Evolutionary conservation across 1,139 yeast genomes (phyloP), one percentile per base, ranked within the genome.

Genomic region (Candida smagusa): DNA sequence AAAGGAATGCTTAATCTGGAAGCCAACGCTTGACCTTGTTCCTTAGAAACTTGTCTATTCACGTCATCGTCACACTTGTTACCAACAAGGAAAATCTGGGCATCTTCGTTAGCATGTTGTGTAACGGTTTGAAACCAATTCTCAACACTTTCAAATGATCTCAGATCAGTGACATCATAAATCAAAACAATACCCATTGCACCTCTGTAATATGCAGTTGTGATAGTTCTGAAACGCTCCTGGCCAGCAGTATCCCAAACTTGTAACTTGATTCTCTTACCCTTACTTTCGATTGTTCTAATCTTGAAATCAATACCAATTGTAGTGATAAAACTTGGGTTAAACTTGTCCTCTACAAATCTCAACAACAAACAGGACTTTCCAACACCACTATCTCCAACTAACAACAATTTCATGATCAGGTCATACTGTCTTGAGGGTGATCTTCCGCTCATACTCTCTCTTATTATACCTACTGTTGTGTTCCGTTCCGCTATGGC

Each of bases 211-310:
- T 94, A 92, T 7, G 98, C 97, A 13, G 97, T 89, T 35, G 98
- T 92, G 63, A 92, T 92, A 38, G 98, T 92, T 72, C 97, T 81
- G 74, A 92, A 92, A 54, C 98, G 77, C 65, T 92, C 98, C 68
- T 92, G 98, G 22, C 98, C 98, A 6, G 98, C 98, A 28, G 98
- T 92, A 63, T 92, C 98, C 98, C 98, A 92, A 31, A 92, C 89
- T 64, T 92, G 98, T 57, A 92, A 77, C 68, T 92, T 92, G 64
- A 94, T 86, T 52, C 84, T 83, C 65, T 87, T 86, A 42, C 96
- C 96, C 50, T 90, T 92, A 52, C 92, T 77, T 54, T 90, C 97
- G 50, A 90, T 89, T 30, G 97, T 90, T 65, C 97, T 84, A 61
- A 94, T 90, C 70, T 94, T 92, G 75, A 92, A 92, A 64, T 92